Percentiles rank a stretch among this genome's conserved stretches.
phyloP scores from a whole-genome alignment of 306 rosid species.

The Sesbania bispinosa region DNA sequence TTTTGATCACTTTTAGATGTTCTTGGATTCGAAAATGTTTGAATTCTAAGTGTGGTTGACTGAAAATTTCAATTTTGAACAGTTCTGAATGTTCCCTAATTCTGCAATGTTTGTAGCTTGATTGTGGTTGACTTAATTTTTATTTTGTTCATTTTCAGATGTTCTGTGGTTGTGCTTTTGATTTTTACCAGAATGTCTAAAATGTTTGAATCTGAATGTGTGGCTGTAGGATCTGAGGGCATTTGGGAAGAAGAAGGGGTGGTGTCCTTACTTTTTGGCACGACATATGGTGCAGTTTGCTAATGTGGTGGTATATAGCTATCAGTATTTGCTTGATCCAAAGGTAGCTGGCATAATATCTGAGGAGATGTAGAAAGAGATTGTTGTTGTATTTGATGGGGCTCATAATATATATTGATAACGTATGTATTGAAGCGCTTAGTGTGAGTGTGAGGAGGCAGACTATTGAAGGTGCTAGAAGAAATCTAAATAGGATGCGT shows the following conservation, averaged over 20 bases:
- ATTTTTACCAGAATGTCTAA: neutral
- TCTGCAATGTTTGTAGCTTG: too few species aligned
- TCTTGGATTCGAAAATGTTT: too few species aligned
- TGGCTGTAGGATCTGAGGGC: constrained; percentile 67
- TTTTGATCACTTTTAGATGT: too few species aligned
- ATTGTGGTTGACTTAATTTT: neutral
- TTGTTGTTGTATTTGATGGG: constrained; percentile 94
- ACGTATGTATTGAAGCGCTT: constrained; percentile 95
- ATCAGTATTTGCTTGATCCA: constrained; percentile 95
- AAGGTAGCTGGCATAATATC: constrained; percentile 90
- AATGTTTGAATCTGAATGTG: neutral
- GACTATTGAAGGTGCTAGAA: constrained; percentile 90
- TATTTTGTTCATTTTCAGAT: neutral
- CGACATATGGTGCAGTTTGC: constrained; percentile 94
- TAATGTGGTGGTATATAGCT: constrained; percentile 89
- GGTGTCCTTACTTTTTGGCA: constrained; percentile 96
- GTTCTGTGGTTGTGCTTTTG: constrained; percentile 3
- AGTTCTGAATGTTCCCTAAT: neutral
- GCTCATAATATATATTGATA: constrained; percentile 93
- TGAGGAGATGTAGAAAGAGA: constrained; percentile 93
- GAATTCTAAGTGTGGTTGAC: too few species aligned
- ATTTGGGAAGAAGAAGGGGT: constrained; percentile 78
- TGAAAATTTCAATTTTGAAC: neutral
- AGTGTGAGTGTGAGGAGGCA: constrained; percentile 98
- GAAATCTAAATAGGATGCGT: constrained; percentile 78